These are phyloP conservation scores for Trichocomaceae sp. DNA, from an alignment of 2,329 filamentous ascomycete genomes.

Conservation along the genomic window DNA sequence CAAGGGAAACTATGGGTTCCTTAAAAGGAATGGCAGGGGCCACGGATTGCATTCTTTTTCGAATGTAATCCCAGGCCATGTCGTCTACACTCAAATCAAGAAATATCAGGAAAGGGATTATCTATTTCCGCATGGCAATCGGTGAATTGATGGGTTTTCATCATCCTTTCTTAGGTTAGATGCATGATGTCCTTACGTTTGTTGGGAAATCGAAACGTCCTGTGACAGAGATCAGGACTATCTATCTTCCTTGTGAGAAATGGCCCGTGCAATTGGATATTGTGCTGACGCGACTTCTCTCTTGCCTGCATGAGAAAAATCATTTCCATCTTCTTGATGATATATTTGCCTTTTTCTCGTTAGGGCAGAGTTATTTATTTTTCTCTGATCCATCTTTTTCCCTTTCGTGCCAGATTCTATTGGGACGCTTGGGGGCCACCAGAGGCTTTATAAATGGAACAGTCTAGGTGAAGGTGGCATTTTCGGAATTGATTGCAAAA, in stretches of 20 bases:
- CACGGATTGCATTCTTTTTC: neutral
- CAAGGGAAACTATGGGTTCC: conserved; percentile 42
- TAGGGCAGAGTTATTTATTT: neutral
- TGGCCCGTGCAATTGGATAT: neutral
- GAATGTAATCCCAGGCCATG: neutral
- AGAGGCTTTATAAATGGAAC: neutral
- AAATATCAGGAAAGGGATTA: conserved; percentile 4
- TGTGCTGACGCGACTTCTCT: neutral
- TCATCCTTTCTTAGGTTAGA: neutral
- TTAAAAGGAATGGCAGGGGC: conserved; percentile 23
- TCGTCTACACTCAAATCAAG: conserved; percentile 3
- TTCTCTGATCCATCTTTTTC: neutral
- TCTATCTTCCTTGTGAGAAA: neutral
- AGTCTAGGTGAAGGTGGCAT: neutral
- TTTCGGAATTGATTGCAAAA: neutral
- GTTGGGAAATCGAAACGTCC: neutral
- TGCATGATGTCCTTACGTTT: neutral
- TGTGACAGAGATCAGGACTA: neutral
- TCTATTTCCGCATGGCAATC: conserved; percentile 1
- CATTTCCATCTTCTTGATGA: conserved; percentile 2
- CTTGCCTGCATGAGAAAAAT: neutral
- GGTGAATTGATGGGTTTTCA: neutral
- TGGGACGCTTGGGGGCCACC: neutral
- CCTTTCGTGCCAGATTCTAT: conserved; percentile 1
- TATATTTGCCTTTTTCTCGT: conserved; percentile 1